Evolutionary conservation across 2,329 filamentous ascomycete genomes (phyloP).

Genomic region (Xylariales sp.): DNA sequence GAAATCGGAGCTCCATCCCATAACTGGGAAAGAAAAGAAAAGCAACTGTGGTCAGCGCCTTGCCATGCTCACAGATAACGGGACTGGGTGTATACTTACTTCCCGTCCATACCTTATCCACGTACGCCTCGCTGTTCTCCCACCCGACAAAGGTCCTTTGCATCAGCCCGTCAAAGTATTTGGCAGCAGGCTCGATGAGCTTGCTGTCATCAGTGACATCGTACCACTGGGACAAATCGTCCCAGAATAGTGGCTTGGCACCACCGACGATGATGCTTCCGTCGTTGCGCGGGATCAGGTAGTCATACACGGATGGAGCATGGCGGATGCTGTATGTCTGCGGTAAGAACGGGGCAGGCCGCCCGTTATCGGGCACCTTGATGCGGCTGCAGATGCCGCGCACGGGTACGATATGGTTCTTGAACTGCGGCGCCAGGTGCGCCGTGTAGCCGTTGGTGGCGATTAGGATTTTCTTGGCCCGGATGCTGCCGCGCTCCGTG

Average conservation of each 20-base stretch:
- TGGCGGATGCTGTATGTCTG: too few relatives aligned
- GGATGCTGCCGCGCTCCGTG: constrained; percentile 50
- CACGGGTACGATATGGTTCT: constrained; percentile 24
- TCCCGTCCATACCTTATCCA: constrained; percentile 1
- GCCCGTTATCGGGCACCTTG: too few relatives aligned
- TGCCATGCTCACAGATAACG: not conserved
- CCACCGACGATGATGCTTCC: constrained; percentile 4
- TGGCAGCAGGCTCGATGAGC: not conserved
- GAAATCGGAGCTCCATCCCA: constrained; percentile 1
- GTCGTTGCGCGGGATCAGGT: constrained; percentile 3
- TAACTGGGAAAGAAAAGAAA: too few relatives aligned
- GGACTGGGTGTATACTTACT: not conserved
- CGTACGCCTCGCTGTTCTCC: constrained; percentile 6
- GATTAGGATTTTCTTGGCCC: constrained; percentile 37
- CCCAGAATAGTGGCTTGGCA: not conserved
- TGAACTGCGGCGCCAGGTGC: constrained; percentile 24
- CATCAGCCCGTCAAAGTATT: constrained; percentile 2
- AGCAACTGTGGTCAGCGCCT: too few relatives aligned
- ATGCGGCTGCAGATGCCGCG: constrained; percentile 20
- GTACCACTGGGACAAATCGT: not conserved
- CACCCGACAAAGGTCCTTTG: constrained; percentile 1
- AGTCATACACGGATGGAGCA: not conserved
- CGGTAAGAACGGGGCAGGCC: too few relatives aligned
- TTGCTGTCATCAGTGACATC: constrained; percentile 3
- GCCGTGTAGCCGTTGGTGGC: constrained; percentile 30